These are phyloP conservation scores for Pigoraptor vietnamica DNA, from an alignment of 78 protist genomes.

Conservation along the genomic window DNA sequence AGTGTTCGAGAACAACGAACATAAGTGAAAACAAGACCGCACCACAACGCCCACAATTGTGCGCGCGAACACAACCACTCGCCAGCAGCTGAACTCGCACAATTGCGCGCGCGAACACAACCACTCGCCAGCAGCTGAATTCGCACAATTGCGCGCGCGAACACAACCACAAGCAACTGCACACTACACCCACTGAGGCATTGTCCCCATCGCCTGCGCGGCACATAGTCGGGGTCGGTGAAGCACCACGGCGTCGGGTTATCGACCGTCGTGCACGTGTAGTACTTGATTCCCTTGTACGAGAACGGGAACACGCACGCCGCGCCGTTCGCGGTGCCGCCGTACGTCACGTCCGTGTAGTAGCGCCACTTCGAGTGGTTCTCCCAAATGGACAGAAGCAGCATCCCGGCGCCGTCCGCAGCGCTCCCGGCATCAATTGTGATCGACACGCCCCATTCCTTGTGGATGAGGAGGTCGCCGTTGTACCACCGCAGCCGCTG, in stretches of 20 bases:
- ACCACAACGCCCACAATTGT: too few species aligned
- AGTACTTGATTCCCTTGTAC: neutral
- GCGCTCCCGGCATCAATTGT: neutral
- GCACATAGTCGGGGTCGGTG: neutral
- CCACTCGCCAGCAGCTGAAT: too few species aligned
- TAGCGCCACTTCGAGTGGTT: neutral
- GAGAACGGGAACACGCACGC: slow-evolving; percentile 1
- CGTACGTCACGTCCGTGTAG: slow-evolving; percentile 4
- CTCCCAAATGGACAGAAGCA: neutral
- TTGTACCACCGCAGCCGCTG: neutral
- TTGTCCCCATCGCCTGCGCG: neutral
- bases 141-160: too few species aligned
- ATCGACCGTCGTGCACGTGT: neutral
- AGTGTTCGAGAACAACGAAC: too few species aligned
- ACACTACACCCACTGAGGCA: neutral
- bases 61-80: too few species aligned
- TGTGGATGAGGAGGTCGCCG: neutral
- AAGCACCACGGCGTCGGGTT: neutral
- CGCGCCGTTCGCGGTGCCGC: neutral
- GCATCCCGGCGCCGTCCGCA: neutral
- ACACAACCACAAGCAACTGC: too few species aligned
- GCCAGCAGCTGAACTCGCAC: too few species aligned
- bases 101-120: too few species aligned
- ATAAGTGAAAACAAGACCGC: too few species aligned
- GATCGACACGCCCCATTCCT: neutral